A percentile compares a stretch with the other conserved stretches of the same genome.
phyloP scores from a whole-genome alignment of 805 yeast genomes.

The Millerago galiae region DNA sequence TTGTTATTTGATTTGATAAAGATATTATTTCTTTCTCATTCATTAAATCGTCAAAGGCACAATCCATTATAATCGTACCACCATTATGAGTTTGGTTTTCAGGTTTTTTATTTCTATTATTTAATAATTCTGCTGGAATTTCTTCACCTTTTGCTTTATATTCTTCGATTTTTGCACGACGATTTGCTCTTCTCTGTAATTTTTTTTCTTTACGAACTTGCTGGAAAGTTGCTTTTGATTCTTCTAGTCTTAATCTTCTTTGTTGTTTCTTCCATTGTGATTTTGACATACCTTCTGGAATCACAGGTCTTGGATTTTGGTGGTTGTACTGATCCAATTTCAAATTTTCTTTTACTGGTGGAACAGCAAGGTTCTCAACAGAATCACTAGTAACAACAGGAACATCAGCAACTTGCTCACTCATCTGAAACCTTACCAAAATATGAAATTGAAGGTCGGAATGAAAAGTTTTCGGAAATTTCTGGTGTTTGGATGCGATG shows the following conservation, averaged over 20 bases:
- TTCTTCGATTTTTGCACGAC: constrained; percentile 32
- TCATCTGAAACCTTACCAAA: no score
- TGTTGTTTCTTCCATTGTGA: constrained; percentile 75
- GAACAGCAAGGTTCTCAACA: background rate
- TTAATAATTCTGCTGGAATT: constrained; percentile 32
- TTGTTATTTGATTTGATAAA: constrained; percentile 70
- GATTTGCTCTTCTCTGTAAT: constrained; percentile 35
- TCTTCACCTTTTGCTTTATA: constrained; percentile 33
- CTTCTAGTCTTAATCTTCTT: constrained; percentile 53
- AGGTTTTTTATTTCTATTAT: constrained; percentile 29
- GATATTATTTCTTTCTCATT: constrained; percentile 62
- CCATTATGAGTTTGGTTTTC: constrained; percentile 42
- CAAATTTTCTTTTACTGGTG: background rate
- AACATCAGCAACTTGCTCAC: background rate
- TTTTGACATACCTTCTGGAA: constrained; percentile 87
- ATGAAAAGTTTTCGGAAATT: no score
- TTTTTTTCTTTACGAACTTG: constrained; percentile 50
- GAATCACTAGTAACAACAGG: background rate
- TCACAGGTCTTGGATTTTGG: constrained; percentile 18
- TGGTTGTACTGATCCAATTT: constrained; percentile 2
- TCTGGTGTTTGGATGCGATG: constrained; percentile 12
- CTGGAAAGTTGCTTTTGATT: constrained; percentile 53
- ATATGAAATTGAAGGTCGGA: no score
- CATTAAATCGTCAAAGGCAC: constrained; percentile 90
- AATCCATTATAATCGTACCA: constrained; percentile 66